Evolutionary conservation across 441 rosid species (phyloP), one percentile per base, ranked within the genome.

Genomic region (Pelargonium myrrhifolium): DNA sequence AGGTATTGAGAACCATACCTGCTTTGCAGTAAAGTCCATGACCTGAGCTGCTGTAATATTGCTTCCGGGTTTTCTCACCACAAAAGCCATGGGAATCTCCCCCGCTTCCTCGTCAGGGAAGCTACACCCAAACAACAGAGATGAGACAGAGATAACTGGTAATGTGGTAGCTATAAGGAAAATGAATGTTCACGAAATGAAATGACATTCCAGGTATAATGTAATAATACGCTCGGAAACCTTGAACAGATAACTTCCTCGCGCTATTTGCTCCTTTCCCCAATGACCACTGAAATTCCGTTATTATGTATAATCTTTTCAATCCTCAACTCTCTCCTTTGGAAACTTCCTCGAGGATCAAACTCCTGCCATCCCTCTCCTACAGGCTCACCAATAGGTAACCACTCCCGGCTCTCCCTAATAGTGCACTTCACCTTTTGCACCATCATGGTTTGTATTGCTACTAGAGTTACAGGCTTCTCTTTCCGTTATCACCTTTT

Each of bases 81-180:
- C 79, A 75, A 75, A 90, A 20, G 92, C 97, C 94, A 90, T 90
- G 40, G 98, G 98, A 68, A 93, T 88, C 80, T 93, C 80, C 14
- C 98, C 98, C 53, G 92, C 92, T 69, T 84, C 96, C 84, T 87
- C 94, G 73, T 93, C 93, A 18, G 98, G 97, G 35, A 83, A 90
- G 74, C 97, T 90, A 85, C 69, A 65, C 66, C 53, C 40, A 24
- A 5, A 69, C 6, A 56, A 59, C 42, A 58, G 14, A 35, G 70
- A 28, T 26, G 12, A 8, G 49, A 51, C 42, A 58, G 17, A 35
- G 70, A 28, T 26, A 9, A 8, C 49, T 43, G 12, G 12, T 43
- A 43, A 8, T 43, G 3, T 9, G 7, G 14, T 7, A 7, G 11
- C 11, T 43, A 43, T 43, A 2, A 11, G 11, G 3, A 45, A 45